Evolutionary conservation across 2,329 filamentous ascomycete species (phyloP), one percentile per base, ranked within the genome.

Genomic region (Pyricularia pennisetigena): DNA sequence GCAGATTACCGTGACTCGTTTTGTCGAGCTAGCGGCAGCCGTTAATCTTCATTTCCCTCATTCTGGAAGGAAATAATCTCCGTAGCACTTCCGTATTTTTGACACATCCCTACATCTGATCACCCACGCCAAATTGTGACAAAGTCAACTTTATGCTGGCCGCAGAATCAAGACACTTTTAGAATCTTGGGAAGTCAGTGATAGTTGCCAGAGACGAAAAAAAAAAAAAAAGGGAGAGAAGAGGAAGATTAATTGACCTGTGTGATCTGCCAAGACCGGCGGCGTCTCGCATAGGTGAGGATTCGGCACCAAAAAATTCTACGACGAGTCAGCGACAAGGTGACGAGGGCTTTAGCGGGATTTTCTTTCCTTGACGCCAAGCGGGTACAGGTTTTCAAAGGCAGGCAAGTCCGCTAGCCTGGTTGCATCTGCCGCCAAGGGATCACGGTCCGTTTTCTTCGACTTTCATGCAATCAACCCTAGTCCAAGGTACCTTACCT

Each of bases 31-130:
- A 54, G 41, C 41, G 57, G 57, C 24, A 24, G 57, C 57, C 57
- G 57, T 61, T n/a, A 28, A 61, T 28, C 57, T 28, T 61, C 24
- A 61, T 61, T 61, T 61, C 57, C n/a, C 57, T 61, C 57, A 28
- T 61, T 61, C 57, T 61, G 57, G 63, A 64, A 64, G 63, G 63
- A 64, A 64, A 64, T 35, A 64, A 64, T 64, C 30, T 64, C 63
- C 63, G 30, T 24, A 12, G 63, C 30, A 28, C 63, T 29, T 28
- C 16, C 7, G 41, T n/a, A n/a, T n/a, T 54, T 41, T 54, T 54
- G 41, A 54, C 41, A 54, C 41, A 54, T n/a, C 41, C 41, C 41
- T 54, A 54, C 41, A 41, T 54, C 41, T 30, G 61, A 16, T 63
- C n/a, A 63, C 61, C 23, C 61, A 26, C 61, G 12, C 32, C 4